Evolutionary conservation across 2,329 filamentous ascomycete species (phyloP).

Genomic region (Shiraia sp.): DNA sequence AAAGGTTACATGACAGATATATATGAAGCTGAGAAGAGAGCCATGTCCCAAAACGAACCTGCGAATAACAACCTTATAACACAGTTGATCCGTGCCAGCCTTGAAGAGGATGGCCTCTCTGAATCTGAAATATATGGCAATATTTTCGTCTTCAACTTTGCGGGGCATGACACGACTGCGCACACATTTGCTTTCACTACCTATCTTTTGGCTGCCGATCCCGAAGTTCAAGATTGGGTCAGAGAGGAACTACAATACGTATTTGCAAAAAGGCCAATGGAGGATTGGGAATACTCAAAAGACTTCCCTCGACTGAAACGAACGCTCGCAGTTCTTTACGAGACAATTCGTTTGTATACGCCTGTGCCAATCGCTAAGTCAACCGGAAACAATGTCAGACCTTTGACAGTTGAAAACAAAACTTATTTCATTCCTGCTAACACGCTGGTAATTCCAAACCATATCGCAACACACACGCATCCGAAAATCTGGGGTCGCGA

Average conservation of each 20-base stretch:
- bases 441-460: too few species aligned
- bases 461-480: too few species aligned
- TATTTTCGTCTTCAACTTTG: constrained; percentile 54
- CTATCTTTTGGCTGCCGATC: constrained; percentile 51
- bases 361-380: too few species aligned
- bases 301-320: constrained; percentile 50
- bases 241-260: constrained; percentile 43
- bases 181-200: constrained; percentile 50
- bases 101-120: constrained; percentile 7
- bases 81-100: constrained; percentile 9
- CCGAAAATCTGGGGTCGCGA: too few species aligned
- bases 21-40: constrained; percentile 7
- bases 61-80: constrained; percentile 13
- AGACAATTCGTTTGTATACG: too few species aligned
- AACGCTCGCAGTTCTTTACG: too few species aligned
- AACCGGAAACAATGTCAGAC: too few species aligned
- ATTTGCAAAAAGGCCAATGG: not conserved
- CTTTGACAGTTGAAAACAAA: too few species aligned
- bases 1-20: constrained; percentile 8
- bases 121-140: constrained; percentile 54
- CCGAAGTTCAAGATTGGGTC: constrained; percentile 53
- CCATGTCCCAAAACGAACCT: constrained; percentile 2
- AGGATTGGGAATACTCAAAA: constrained; percentile 38
- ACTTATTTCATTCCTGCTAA: too few species aligned
- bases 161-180: constrained; percentile 57